Evolutionary conservation across 2,329 filamentous ascomycete genomes (phyloP), one percentile per base, ranked within the genome.

Genomic region (Aspergillus floridensis): DNA sequence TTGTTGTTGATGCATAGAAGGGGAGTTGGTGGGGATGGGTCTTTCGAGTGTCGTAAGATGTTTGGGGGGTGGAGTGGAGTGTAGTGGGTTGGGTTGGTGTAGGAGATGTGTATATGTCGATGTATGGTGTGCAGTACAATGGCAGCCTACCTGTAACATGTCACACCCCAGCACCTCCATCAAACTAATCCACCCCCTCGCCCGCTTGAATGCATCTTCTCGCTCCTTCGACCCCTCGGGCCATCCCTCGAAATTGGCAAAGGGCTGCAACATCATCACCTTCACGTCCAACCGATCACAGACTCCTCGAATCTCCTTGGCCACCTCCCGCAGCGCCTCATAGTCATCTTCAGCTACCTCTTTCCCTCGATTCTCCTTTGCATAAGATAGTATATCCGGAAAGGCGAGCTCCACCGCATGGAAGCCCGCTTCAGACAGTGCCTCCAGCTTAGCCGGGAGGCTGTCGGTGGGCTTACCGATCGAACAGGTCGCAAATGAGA

Each of bases 231-330:
- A 85, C 0, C 79, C 85, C 46, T 79, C 77, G 0, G 81, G 76
- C 89, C 89, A 93, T 1, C 89, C 90, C 66, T 93, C 89, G 59
- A 91, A 92, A 66, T 92, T 90, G 16, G 86, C 78, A 66, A 93
- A 92, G 0, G 89, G 89, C 67, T 93, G 89, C 5, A 92, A 74
- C 79, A 92, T 88, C 71, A 92, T 81, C 58, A 92, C 82, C 38
- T 81, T 77, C 1, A 92, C 74, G 0, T 76, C 74, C 35, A 86
- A 77, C 11, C 82, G 77, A 26, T 82, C 75, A 52, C 84, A 86
- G 50, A 88, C 72, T 0, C 75, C 74, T 54, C 79, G 81, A 53
- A 91, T 82, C 44, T 84, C 77, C 16, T 69, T 68, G 0, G 83
- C 86, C 0, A 87, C 81, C 2, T 76, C 74, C 57, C 80, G 80